phyloP scores from a whole-genome alignment of 2,329 filamentous ascomycete genomes.

The Trichoderma citrinoviride region DNA sequence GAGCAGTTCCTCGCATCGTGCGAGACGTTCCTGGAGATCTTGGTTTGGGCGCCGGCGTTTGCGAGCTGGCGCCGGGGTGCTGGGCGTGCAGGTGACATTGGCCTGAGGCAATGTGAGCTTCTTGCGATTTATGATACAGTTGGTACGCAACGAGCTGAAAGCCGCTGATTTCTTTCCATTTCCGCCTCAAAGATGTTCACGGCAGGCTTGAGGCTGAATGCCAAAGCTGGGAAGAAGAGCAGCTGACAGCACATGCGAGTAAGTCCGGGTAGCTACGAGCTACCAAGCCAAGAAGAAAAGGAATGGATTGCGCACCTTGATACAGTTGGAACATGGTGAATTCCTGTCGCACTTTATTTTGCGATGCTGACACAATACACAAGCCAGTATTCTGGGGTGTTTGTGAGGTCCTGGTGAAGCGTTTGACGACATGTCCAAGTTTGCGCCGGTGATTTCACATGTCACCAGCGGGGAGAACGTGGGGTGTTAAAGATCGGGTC shows the following conservation, averaged over 20 bases:
- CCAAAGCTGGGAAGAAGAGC: background rate
- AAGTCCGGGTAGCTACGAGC: conserved; percentile 5
- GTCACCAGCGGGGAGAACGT: conserved; percentile 26
- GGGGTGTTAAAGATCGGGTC: conserved; percentile 14
- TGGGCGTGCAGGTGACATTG: conserved; percentile 58
- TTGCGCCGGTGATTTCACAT: conserved; percentile 31
- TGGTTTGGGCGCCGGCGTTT: conserved; percentile 60
- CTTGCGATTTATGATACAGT: background rate
- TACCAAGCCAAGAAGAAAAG: background rate
- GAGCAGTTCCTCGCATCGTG: conserved; percentile 56
- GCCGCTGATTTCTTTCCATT: background rate
- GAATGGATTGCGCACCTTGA: conserved; percentile 48
- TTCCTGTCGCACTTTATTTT: conserved; percentile 63
- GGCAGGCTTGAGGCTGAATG: background rate
- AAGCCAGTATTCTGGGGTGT: conserved; percentile 49
- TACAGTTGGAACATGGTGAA: conserved; percentile 58
- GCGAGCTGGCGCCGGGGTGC: conserved; percentile 57
- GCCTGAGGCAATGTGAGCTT: conserved; percentile 41
- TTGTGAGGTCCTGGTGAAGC: conserved; percentile 35
- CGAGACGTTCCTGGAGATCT: conserved; percentile 59
- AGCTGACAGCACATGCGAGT: background rate
- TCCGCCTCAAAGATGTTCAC: background rate
- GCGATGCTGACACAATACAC: conserved; percentile 58
- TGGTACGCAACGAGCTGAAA: background rate
- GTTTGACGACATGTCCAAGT: conserved; percentile 35